Conservation (phyloP, 768 basidiomycete species). For the Lactarius tabidus region DNA sequence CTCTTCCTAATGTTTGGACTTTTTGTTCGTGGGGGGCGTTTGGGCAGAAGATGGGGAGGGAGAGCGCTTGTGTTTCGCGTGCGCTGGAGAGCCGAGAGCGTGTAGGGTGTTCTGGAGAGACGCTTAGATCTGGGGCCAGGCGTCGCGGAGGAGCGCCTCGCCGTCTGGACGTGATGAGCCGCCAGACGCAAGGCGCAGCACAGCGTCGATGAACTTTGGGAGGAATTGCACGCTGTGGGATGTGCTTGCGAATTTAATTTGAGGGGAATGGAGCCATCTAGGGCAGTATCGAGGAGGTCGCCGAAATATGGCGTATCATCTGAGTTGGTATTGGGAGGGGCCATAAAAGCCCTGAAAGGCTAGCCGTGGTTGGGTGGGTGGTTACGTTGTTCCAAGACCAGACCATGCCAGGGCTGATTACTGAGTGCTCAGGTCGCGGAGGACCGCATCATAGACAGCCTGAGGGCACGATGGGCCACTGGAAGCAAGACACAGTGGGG, state of each 20-base stretch:
- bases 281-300: too few relatives aligned
- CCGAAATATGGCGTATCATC: too few relatives aligned
- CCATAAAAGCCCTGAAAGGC: not conserved
- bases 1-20: constrained; percentile 2
- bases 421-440: too few relatives aligned
- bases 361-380: not conserved
- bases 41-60: not conserved
- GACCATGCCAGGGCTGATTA: too few relatives aligned
- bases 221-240: not conserved
- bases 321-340: not conserved
- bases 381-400: not conserved
- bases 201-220: constrained; percentile 6
- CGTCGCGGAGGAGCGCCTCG: constrained; percentile 6
- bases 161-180: constrained; percentile 11
- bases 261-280: not conserved
- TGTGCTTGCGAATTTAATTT: constrained; percentile 1
- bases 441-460: too few relatives aligned
- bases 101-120: constrained; percentile 10
- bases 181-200: constrained; percentile 9
- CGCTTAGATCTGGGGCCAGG: constrained; percentile 14
- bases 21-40: constrained; percentile 2
- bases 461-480: too few relatives aligned
- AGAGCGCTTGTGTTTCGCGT: constrained; percentile 19
- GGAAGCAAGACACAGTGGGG: too few relatives aligned
- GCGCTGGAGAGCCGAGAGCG: not conserved